Conservation (phyloP, 2,329 filamentous ascomycete species). For the Mycosphaerella sp. region DNA sequence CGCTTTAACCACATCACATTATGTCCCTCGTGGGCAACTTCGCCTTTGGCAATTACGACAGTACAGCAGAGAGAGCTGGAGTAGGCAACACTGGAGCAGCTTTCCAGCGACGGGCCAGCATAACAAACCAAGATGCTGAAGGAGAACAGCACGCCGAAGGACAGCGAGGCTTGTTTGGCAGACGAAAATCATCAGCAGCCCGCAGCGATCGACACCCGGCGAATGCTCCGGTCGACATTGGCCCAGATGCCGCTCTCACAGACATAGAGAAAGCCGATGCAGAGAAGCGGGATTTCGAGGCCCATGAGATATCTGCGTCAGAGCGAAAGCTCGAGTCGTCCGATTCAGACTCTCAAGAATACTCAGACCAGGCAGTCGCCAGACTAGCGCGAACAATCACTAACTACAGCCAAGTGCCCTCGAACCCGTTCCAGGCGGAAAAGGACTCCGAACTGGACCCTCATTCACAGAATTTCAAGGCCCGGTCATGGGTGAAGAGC, state of each 20-base stretch:
- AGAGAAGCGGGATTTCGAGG: conserved; percentile 26
- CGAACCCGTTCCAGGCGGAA: conserved; percentile 38
- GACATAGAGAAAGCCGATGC: conserved; percentile 15
- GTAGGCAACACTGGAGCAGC: conserved; percentile 32
- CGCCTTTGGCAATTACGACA: conserved; percentile 39
- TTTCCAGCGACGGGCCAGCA: conserved; percentile 23
- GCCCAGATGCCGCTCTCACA: conserved; percentile 5
- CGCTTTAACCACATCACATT: conserved; percentile 9
- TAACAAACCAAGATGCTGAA: conserved; percentile 21
- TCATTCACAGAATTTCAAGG: conserved; percentile 43
- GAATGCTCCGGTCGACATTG: conserved; percentile 1
- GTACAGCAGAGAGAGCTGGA: conserved; percentile 35
- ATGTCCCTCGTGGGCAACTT: conserved; percentile 44
- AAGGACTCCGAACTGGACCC: conserved; percentile 44
- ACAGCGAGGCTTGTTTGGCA: conserved; percentile 15
- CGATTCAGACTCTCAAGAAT: conserved; percentile 18
- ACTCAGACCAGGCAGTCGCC: conserved; percentile 39
- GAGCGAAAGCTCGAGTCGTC: conserved; percentile 19
- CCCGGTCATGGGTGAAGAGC: conserved; percentile 45
- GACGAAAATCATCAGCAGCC: conserved; percentile 14
- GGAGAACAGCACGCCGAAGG: conserved; percentile 13
- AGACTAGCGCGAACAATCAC: conserved; percentile 41
- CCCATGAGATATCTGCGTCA: conserved; percentile 17
- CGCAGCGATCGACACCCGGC: conserved; percentile 4
- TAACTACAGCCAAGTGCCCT: conserved; percentile 34